Percentiles rank a stretch among this genome's conserved stretches.
Conservation (phyloP, 176 grass and related monocot species). For the Hsuehochloa calcarea region DNA sequence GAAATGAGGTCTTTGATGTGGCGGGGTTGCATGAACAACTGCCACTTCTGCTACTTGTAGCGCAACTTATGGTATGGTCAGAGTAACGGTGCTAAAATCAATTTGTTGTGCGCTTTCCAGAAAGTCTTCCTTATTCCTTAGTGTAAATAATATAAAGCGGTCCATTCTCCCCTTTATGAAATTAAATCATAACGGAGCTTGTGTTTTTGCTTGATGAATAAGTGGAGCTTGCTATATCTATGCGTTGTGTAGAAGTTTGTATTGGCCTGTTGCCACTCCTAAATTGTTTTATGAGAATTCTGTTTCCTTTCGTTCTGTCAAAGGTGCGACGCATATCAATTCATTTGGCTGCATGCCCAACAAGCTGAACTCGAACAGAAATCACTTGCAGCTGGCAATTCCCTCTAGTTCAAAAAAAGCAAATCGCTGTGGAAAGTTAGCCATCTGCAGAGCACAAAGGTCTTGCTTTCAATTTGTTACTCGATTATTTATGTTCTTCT, state of each 20-base stretch:
- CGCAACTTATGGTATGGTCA: not conserved
- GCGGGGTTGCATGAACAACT: not conserved
- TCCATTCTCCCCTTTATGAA: not conserved
- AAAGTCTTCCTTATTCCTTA: not conserved
- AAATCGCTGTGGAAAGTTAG: conserved; percentile 1
- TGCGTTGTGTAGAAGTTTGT: not conserved
- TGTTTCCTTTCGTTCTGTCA: not conserved
- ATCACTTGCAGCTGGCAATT: conserved; percentile 9
- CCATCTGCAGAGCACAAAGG: conserved; percentile 50
- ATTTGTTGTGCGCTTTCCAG: not conserved
- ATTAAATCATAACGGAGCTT: not conserved
- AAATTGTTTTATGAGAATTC: not conserved
- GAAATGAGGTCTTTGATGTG: not conserved
- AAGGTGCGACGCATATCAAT: conserved; percentile 30
- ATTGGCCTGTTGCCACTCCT: not conserved
- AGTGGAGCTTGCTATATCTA: not conserved
- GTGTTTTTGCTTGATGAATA: not conserved
- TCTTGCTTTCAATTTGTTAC: not conserved
- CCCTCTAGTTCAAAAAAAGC: conserved; percentile 4
- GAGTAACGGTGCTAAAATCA: not conserved
- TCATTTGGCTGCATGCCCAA: conserved; percentile 16
- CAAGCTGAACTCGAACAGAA: conserved; percentile 21
- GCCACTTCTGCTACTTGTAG: not conserved
- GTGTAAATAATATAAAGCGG: no score
- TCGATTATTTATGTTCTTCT: not conserved